Evolutionary conservation across 75 land plant species (phyloP).

Genomic region (Larix kaempferi): DNA sequence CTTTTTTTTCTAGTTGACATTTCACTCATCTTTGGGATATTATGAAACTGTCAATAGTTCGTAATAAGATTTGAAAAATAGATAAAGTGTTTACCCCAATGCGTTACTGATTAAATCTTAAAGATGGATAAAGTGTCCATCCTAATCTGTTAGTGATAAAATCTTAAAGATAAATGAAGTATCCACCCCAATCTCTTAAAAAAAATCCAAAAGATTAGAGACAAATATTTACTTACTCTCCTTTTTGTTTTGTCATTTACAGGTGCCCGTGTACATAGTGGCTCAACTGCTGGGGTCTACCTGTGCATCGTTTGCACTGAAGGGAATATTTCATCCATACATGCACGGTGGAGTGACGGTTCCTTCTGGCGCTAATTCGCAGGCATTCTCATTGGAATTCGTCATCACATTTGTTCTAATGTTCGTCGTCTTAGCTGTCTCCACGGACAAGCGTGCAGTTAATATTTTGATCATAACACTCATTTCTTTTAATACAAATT

Average conservation of each 20-base stretch:
- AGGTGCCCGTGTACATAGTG: slow-evolving; percentile 80
- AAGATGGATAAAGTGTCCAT: too few relatives aligned
- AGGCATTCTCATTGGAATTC: slow-evolving; percentile 76
- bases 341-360: slow-evolving; percentile 78
- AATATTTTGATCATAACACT: neutral
- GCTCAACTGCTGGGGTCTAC: slow-evolving; percentile 71
- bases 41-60: too few relatives aligned
- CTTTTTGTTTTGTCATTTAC: neutral
- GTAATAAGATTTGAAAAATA: too few relatives aligned
- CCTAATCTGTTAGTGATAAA: too few relatives aligned
- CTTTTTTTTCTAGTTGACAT: too few relatives aligned
- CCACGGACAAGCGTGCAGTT: slow-evolving; percentile 88
- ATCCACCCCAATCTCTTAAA: neutral
- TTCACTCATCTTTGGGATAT: too few relatives aligned
- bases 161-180: too few relatives aligned
- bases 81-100: too few relatives aligned
- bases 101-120: too few relatives aligned
- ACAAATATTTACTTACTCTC: neutral
- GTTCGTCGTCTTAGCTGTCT: slow-evolving; percentile 90
- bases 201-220: too few relatives aligned
- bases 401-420: slow-evolving; percentile 84
- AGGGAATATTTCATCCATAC: slow-evolving; percentile 52
- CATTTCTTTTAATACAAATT: too few relatives aligned
- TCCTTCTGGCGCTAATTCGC: slow-evolving; percentile 37
- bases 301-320: slow-evolving; percentile 70